Evolutionary conservation across 352 stramenopile genomes (phyloP).

Genomic region (Pythium aphanidermatum): DNA sequence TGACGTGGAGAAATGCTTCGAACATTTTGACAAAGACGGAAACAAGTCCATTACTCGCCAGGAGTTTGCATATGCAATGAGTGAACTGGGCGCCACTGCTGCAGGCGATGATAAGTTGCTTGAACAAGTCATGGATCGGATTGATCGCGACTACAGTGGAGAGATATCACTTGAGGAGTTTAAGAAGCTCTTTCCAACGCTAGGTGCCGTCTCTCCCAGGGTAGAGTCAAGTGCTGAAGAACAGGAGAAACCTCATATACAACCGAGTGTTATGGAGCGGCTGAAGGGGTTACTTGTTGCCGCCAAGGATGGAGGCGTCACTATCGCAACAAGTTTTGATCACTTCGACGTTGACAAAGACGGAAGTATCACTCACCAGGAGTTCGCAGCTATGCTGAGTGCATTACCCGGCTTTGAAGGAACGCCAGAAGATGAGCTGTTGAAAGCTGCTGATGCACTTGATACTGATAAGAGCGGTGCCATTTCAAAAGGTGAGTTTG

Average conservation of each 20-base stretch:
- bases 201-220: too few relatives aligned
- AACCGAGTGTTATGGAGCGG: slow-evolving; percentile 11
- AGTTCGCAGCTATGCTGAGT: slow-evolving; percentile 42
- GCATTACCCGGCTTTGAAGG: slow-evolving; percentile 38
- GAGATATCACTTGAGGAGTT: slow-evolving; percentile 63
- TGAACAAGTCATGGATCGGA: slow-evolving; percentile 28
- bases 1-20: slow-evolving; percentile 52
- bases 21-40: slow-evolving; percentile 82
- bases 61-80: slow-evolving; percentile 56
- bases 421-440: slow-evolving; percentile 27
- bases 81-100: slow-evolving; percentile 29
- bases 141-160: slow-evolving; percentile 65
- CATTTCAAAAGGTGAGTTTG: slow-evolving; percentile 58
- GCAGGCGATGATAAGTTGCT: slow-evolving; percentile 22
- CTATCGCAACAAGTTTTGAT: slow-evolving; percentile 23
- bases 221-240: neutral
- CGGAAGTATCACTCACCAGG: slow-evolving; percentile 35
- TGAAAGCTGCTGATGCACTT: slow-evolving; percentile 31
- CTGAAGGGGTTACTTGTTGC: slow-evolving; percentile 15
- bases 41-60: slow-evolving; percentile 49
- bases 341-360: slow-evolving; percentile 35
- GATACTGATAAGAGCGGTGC: slow-evolving; percentile 47
- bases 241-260: neutral
- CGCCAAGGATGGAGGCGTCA: slow-evolving; percentile 17
- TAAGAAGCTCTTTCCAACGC: slow-evolving; percentile 42